Base-by-base conservation (phyloP, 768 basidiomycete genomes). In the Exidia glandulosa region DNA sequence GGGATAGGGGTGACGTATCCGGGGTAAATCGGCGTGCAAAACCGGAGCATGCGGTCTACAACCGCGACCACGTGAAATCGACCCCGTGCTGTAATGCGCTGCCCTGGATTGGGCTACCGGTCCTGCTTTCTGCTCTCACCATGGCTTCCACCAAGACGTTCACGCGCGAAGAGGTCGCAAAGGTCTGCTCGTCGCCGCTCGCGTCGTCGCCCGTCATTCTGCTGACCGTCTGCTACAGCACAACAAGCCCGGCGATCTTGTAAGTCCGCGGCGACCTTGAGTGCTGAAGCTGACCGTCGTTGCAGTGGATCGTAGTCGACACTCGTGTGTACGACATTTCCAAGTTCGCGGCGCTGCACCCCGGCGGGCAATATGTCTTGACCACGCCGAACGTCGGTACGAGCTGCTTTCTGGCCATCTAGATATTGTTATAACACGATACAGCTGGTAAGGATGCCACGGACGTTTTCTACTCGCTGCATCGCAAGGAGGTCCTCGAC, bases 211-310 rank as follows among this genome's bases (percentile, higher is more conserved):
- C 3, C 57, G 41, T 52, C 32, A 58, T 27, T 56, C 4, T 32
- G n/a, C 55, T 57, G 45, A 32, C 29, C 41, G 33, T 48, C 47
- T 47, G 52, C 57, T 12, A n/a, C 63, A 96, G 93, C 94, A 96
- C 73, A 90, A 93, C 77, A 86, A 81, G 67, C 82, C 85, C 66
- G 90, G 87, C 55, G 86, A 94, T 71, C 71, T 96, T 64, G 89
- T 87, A 62, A 68, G 81, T 74, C 47, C 16, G 33, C 30, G 57
- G 16, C 16, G 25, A n/a, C 54, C 47, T 30, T 30, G 16, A 32
- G 25, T 0, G 55, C 14, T 23, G 29, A 19, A 31, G 19, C 29
- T 58, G 29, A 41, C 41, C 33, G 2, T 60, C 61, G 14, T n/a
- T 65, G 54, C 65, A 92, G 84, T 94, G 92, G 90, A 78, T 93